Percentiles rank a stretch among this genome's conserved stretches.
phyloP scores from a whole-genome alignment of 1,139 yeast genomes.

The Pichia inconspicua region DNA sequence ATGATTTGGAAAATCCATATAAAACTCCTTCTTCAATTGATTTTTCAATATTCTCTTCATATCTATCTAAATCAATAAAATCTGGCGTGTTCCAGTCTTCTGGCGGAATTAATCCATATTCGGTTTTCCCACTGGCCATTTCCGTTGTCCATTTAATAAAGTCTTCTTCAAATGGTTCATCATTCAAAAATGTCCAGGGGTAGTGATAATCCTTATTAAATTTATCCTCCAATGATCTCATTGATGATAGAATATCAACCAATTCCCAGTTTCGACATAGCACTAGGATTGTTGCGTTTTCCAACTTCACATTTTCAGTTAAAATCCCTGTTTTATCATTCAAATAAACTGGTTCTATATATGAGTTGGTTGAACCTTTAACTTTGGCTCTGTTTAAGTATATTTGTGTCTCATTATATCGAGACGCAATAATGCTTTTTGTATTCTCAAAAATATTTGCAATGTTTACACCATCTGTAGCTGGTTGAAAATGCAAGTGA shows the following conservation, averaged over 20 bases:
- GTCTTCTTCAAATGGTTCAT: conserved; percentile 63
- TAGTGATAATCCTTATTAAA: conserved; percentile 61
- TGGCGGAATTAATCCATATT: conserved; percentile 60
- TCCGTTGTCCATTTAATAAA: conserved; percentile 62
- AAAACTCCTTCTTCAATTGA: conserved; percentile 56
- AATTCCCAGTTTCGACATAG: conserved; percentile 54
- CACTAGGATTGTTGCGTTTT: conserved; percentile 63
- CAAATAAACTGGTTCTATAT: conserved; percentile 14
- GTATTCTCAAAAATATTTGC: conserved; percentile 12
- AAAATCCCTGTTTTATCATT: conserved; percentile 14
- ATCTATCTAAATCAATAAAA: conserved; percentile 37
- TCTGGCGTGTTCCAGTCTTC: conserved; percentile 64
- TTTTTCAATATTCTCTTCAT: conserved; percentile 42
- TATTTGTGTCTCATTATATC: conserved; percentile 14
- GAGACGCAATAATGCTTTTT: not conserved
- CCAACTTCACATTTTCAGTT: conserved; percentile 20
- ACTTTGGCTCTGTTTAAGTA: conserved; percentile 16
- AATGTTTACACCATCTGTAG: not conserved
- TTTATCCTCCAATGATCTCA: conserved; percentile 54
- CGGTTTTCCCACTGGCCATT: conserved; percentile 78
- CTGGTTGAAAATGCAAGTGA: not conserved
- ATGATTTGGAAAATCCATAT: conserved; percentile 72
- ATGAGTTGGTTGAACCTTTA: conserved; percentile 27
- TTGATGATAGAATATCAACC: conserved; percentile 38
- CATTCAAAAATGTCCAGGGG: conserved; percentile 88